Percentiles rank a stretch among this genome's conserved stretches.
Evolutionary conservation across 2,329 filamentous ascomycete genomes (phyloP).

Genomic region (Sporothrix humicola): DNA sequence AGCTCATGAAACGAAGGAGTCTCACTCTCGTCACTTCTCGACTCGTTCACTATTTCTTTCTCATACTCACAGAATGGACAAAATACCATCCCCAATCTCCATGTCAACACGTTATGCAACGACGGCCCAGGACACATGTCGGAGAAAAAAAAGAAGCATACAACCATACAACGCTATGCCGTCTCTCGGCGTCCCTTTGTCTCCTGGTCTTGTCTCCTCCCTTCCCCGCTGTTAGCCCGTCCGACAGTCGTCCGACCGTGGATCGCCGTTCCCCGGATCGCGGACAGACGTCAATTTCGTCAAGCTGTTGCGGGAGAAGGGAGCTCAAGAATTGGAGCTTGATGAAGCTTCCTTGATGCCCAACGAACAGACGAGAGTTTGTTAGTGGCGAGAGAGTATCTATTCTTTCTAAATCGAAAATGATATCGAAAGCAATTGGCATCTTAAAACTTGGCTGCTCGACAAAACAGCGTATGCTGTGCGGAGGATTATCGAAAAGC

Average conservation of each 20-base stretch:
- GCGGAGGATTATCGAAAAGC: conserved; percentile 15
- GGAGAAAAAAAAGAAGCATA: conserved; percentile 21
- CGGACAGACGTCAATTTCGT: conserved; percentile 15
- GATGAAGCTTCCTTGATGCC: not conserved
- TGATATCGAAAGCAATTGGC: not conserved
- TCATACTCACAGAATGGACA: not conserved
- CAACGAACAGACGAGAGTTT: no score
- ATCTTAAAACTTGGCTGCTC: no score
- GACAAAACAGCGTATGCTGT: not conserved
- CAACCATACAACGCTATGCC: not conserved
- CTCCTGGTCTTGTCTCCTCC: not conserved
- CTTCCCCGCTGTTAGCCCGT: not conserved
- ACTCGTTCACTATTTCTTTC: not conserved
- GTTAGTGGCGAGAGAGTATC: no score
- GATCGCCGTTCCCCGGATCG: conserved; percentile 11
- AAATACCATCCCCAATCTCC: not conserved
- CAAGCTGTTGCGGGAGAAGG: not conserved
- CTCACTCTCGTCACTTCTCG: not conserved
- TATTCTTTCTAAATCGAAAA: not conserved
- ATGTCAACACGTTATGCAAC: not conserved
- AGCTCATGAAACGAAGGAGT: not conserved
- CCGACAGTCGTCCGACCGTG: not conserved
- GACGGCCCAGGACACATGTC: not conserved
- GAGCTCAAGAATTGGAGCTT: not conserved
- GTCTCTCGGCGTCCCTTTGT: not conserved